Base-by-base conservation (phyloP, 805 yeast genomes). In the Yamadazyma ubonensis region DNA sequence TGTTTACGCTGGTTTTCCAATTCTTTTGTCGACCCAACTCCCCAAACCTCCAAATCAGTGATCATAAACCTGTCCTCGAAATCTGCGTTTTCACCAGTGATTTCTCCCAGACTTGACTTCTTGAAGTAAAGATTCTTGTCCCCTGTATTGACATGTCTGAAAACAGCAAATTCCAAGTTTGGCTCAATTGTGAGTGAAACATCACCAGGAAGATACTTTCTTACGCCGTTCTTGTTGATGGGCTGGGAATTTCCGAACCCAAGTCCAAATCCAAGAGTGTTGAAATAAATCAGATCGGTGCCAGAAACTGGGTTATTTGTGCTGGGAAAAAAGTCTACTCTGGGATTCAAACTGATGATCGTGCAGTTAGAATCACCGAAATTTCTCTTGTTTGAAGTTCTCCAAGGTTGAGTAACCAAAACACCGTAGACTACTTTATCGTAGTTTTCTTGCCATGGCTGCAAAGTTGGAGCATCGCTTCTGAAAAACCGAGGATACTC, bases 31-130 rank as follows among this genome's bases (percentile, higher is more conserved):
- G 86, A 79, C 1, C 97, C 98, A 42, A 88, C 76, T 0, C 98
- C 98, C 90, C 93, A 86, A 0, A 89, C 95, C 55, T 90, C 96
- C 18, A 90, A 64, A 48, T 84, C 90, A 4, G 81, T 77, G 6
- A 91, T 76, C 39, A 73, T 56, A 51, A 91, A 79, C 36, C 87
- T 65, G 44, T 83, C 81, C 55, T 91, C 97, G 52, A 68, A 84
- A 48, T 59, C 63, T 11, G 35, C 4, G 11, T 18, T 27, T 48
- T 48, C 49, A 7, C 27, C 6, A 1, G 27, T 14, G 2, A 51
- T 34, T 29, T 48, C 45, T 2, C 17, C 26, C 33, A 57, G 62
- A 1, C 27, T n/a, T 1, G 68, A 60, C 12, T 39, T 45, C 9
- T 54, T 37, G 49, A 65, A 67, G 43, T 47, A 63, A 2, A 48